phyloP scores from a whole-genome alignment of 2,329 filamentous ascomycete genomes.

The Colletotrichum incanum region DNA sequence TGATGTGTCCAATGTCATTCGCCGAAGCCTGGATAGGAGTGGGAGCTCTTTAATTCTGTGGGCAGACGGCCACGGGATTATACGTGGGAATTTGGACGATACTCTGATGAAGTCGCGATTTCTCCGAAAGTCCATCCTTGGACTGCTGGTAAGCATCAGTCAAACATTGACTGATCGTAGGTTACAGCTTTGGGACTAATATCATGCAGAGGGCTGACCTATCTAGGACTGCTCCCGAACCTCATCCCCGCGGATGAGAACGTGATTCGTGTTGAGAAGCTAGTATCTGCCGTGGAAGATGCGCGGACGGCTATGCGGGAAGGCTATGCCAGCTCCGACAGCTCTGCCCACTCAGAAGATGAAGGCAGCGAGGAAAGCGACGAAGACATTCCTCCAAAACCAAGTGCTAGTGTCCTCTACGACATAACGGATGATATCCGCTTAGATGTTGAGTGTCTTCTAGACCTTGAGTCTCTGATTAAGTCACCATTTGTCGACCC shows the following conservation, averaged over 20 bases:
- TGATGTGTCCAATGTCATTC: background rate
- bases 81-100: conserved; percentile 3
- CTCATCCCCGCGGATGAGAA: too few relatives aligned
- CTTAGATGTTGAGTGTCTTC: background rate
- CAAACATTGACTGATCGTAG: conserved; percentile 4
- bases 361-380: background rate
- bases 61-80: conserved; percentile 7
- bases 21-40: conserved; percentile 4
- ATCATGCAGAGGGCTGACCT: background rate
- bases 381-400: background rate
- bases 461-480: background rate
- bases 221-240: background rate
- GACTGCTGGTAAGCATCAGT: conserved; percentile 1
- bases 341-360: too few relatives aligned
- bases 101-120: background rate
- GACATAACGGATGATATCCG: background rate
- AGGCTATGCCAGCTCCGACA: background rate
- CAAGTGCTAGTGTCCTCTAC: background rate
- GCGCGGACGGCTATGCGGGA: background rate
- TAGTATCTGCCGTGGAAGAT: background rate
- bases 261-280: background rate
- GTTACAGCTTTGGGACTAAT: background rate
- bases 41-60: conserved; percentile 16
- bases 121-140: background rate
- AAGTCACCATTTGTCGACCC: background rate